phyloP scores from a whole-genome alignment of 441 rosid genomes.

The Eruca vesicaria region DNA sequence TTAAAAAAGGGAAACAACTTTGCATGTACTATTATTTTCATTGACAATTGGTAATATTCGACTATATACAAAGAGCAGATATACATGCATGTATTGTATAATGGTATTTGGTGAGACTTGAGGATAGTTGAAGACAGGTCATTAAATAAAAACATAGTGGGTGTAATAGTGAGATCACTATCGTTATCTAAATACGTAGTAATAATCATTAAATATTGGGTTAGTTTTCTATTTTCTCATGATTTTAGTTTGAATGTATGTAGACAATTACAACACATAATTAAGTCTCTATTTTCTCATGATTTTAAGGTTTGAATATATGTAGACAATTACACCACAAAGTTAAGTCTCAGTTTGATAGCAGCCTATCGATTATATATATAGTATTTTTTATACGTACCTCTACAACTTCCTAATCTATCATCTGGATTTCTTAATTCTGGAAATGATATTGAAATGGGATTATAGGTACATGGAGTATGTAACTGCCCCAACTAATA shows the following conservation, averaged over 20 bases:
- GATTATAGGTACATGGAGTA: neutral
- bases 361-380: slow-evolving; percentile 10
- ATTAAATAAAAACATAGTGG: slow-evolving; percentile 25
- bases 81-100: neutral
- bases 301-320: slow-evolving; percentile 32
- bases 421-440: slow-evolving; percentile 3
- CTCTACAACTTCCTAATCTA: slow-evolving; percentile 16
- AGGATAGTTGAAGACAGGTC: slow-evolving; percentile 33
- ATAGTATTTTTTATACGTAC: neutral
- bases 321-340: slow-evolving; percentile 26
- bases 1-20: neutral
- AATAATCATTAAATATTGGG: slow-evolving; percentile 13
- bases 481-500: neutral
- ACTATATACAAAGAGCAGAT: neutral
- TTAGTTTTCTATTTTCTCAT: slow-evolving; percentile 31
- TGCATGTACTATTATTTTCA: neutral
- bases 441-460: slow-evolving; percentile 2
- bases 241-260: slow-evolving; percentile 30
- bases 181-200: slow-evolving; percentile 28
- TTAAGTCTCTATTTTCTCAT: slow-evolving; percentile 20
- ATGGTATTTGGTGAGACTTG: slow-evolving; percentile 25
- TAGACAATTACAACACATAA: slow-evolving; percentile 27
- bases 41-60: slow-evolving; percentile 15
- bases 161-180: slow-evolving; percentile 39
- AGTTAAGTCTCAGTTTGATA: slow-evolving; percentile 5